Evolutionary conservation across 2,329 filamentous ascomycete genomes (phyloP).

Genomic region (Fusarium subtropicale): DNA sequence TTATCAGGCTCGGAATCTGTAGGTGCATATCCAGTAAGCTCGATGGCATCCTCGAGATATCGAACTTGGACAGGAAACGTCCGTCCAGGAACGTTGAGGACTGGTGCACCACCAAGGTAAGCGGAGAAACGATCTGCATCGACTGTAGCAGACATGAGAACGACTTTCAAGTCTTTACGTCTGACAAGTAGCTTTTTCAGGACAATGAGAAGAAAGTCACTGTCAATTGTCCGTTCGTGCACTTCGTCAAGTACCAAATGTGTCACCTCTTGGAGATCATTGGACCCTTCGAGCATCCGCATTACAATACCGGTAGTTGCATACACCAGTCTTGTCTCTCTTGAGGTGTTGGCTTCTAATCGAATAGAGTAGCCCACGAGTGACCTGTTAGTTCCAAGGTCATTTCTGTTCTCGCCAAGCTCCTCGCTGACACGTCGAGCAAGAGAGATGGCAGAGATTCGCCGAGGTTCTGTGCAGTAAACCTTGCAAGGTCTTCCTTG

Average conservation of each 20-base stretch:
- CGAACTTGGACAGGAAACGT: constrained; percentile 92
- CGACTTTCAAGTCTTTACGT: constrained; percentile 86
- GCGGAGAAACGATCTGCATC: constrained; percentile 91
- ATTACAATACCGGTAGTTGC: constrained; percentile 95
- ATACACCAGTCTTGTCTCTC: constrained; percentile 87
- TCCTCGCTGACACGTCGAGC: constrained; percentile 95
- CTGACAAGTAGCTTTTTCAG: constrained; percentile 82
- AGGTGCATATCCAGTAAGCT: constrained; percentile 80
- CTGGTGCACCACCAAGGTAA: constrained; percentile 86
- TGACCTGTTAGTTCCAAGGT: constrained; percentile 84
- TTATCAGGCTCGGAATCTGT: constrained; percentile 60
- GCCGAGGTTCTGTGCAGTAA: constrained; percentile 93
- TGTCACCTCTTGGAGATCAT: constrained; percentile 88
- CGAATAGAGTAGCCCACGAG: constrained; percentile 95
- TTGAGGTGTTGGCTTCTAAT: constrained; percentile 85
- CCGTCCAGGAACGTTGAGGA: constrained; percentile 89
- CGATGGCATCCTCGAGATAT: constrained; percentile 92
- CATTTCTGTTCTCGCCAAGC: constrained; percentile 83
- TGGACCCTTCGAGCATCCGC: constrained; percentile 92
- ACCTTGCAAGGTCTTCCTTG: constrained; percentile 87
- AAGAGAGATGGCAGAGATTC: constrained; percentile 95
- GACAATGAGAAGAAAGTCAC: constrained; percentile 94
- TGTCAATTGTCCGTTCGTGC: constrained; percentile 95
- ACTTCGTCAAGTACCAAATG: constrained; percentile 98
- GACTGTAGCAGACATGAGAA: constrained; percentile 98